Base-by-base conservation (phyloP, 73 alveolate genomes). In the Blepharisma japonicum region DNA sequence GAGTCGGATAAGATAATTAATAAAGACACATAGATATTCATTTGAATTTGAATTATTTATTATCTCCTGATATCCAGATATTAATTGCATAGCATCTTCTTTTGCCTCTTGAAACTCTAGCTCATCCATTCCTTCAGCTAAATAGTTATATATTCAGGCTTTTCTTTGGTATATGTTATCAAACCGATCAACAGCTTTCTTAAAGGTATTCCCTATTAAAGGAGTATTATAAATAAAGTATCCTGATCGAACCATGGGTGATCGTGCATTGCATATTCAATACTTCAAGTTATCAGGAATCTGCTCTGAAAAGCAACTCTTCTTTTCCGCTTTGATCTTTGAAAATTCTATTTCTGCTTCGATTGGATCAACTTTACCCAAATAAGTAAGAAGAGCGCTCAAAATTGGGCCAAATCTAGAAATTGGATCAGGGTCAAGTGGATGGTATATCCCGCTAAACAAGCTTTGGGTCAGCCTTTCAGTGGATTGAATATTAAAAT, bases 301-400 rank as follows among this genome's bases (percentile, higher is more conserved):
- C 42, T 32, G 42, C 42, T 32, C 42, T 32, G 42, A 32, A 3
- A 1, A 32, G 42, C 42, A 32, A 32, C 42, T 32, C 42, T 32
- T 32, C 0, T 32, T 32, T 32, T 32, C 42, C 3, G 42, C 42
- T 32, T 32, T 32, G 42, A 3, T 3, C 77, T 90, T 77, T 50
- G 77, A 84, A 85, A 94, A 83, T 88, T 91, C 92, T 48, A 89
- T 93, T 81, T 94, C 99, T 55, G 88, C 95, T 76, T 94, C 99
- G 54, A 78, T 81, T 68, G 97, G 82, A 38, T 83, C 71, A 6
- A 77, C 56, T 77, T 82, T 55, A 5, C 89, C 89, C 74, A 83
- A 71, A 77, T 42, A 82, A 27, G 45, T 46, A 77, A 72, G 55
- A 0, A 80, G 80, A 6, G 81, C 89, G 32, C 71, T 23, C 23